Percentiles rank a stretch among this genome's conserved stretches.
Conservation (phyloP, 306 rosid species). For the Datisca glomerata region DNA sequence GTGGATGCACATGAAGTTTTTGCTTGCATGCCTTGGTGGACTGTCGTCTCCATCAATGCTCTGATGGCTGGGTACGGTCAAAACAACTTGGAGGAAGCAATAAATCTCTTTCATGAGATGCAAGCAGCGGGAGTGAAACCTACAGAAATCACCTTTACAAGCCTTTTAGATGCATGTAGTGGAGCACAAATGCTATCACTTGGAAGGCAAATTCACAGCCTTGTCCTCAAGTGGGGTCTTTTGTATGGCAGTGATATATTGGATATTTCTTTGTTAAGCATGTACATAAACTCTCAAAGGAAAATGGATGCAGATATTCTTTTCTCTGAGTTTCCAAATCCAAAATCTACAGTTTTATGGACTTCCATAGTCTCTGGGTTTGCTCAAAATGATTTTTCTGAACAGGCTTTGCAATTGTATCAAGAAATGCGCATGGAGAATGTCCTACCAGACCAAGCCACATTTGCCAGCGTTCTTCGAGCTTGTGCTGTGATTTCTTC, state of each 20-base stretch:
- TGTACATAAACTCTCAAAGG: slow-evolving; percentile 51
- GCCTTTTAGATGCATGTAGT: slow-evolving; percentile 56
- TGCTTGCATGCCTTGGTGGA: slow-evolving; percentile 40
- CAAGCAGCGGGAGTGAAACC: slow-evolving; percentile 41
- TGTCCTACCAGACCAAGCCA: slow-evolving; percentile 68
- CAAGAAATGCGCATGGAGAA: slow-evolving; percentile 42
- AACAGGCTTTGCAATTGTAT: slow-evolving; percentile 43
- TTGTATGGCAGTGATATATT: slow-evolving; percentile 44
- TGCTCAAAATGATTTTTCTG: slow-evolving; percentile 41
- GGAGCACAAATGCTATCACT: slow-evolving; percentile 25
- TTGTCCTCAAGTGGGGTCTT: slow-evolving; percentile 39
- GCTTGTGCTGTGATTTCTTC: slow-evolving; percentile 54
- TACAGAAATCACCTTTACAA: slow-evolving; percentile 54
- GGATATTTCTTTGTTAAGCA: slow-evolving; percentile 49
- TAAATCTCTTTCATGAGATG: slow-evolving; percentile 40
- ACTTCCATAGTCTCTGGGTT: slow-evolving; percentile 58
- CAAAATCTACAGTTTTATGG: slow-evolving; percentile 46
- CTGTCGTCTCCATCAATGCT: slow-evolving; percentile 57
- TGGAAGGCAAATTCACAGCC: slow-evolving; percentile 63
- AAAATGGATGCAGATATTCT: slow-evolving; percentile 41
- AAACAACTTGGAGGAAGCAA: slow-evolving; percentile 35
- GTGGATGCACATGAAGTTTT: slow-evolving; percentile 37
- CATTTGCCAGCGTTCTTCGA: slow-evolving; percentile 63
- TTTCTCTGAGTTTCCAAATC: slow-evolving; percentile 49
- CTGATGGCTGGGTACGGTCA: slow-evolving; percentile 58